Evolutionary conservation across 257 asterid genomes (phyloP), one percentile per base, ranked within the genome.

Genomic region (Scutellaria baicalensis): DNA sequence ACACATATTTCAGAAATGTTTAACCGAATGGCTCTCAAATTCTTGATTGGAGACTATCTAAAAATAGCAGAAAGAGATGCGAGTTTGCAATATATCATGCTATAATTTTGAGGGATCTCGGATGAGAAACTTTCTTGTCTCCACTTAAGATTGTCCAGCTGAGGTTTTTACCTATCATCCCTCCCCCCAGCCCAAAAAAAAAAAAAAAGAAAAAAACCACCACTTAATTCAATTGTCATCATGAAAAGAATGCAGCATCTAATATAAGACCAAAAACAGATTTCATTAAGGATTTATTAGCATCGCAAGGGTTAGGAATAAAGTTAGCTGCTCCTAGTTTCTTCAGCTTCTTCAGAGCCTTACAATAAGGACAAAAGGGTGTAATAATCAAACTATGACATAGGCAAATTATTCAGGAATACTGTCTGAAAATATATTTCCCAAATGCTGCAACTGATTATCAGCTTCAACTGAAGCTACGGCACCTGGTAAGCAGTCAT

Each of bases 221-320:
- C 21, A 36, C 23, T 47, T 40, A 54, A 38, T 51, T 65, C 48
- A 63, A 47, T 21, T 23, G n/a, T n/a, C n/a, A n/a, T n/a, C n/a
- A n/a, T n/a, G n/a, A 40, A 68, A 66, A 60, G 45, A 77, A 44
- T 39, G 4, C 21, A 14, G 50, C 31, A 6, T 39, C 44, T 9
- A 61, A 36, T 21, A 20, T 39, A n/a, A 50, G 33, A 59, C 18
- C 50, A 38, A 60, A 36, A 74, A 9, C 54, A 77, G 51, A 77
- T 72, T 33, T 56, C 14, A 21, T 13, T 61, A 51, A 49, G 10
- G 61, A 33, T 59, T 14, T 40, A 42, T 50, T 75, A 60, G 51
- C 64, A 23, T 52, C 4, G 1, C 57, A 7, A 56, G 10, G n/a
- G 31, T 27, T 35, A 38, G 49, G 45, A 9, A 55, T 3, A 42